phyloP scores from a whole-genome alignment of 108 stramenopile genomes.

The Mediolabrus comicus region DNA sequence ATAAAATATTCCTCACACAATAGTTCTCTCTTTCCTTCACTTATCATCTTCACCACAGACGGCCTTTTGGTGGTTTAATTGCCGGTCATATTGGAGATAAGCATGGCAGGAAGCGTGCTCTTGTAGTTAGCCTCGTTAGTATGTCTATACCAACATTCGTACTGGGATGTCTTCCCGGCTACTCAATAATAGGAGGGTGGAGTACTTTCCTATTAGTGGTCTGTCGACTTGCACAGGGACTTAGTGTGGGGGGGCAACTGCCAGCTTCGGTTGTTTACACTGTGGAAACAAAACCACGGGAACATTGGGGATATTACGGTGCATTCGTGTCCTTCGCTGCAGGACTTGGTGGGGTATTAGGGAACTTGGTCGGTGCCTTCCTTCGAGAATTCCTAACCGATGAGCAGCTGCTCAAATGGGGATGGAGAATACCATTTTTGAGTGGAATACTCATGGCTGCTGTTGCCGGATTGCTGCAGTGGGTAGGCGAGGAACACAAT shows the following conservation, averaged over 20 bases:
- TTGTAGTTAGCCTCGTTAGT: conserved; percentile 44
- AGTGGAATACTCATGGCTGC: conserved; percentile 61
- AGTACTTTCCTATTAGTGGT: conserved; percentile 47
- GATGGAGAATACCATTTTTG: conserved; percentile 79
- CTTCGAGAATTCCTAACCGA: conserved; percentile 56
- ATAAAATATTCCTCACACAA: too few relatives aligned
- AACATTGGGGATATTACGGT: conserved; percentile 1
- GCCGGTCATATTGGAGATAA: conserved; percentile 62
- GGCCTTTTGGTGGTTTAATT: conserved; percentile 50
- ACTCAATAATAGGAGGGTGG: conserved; percentile 41
- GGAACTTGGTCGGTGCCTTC: conserved; percentile 58
- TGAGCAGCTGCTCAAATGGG: conserved; percentile 68
- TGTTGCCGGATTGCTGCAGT: conserved; percentile 50
- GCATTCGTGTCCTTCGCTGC: conserved; percentile 29
- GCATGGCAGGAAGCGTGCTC: conserved; percentile 56
- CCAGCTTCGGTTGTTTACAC: conserved; percentile 61
- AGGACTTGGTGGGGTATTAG: conserved; percentile 55
- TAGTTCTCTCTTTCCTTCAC: conserved; percentile 51
- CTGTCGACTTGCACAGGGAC: conserved; percentile 58
- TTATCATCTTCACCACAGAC: too few relatives aligned
- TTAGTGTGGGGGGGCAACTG: conserved; percentile 63
- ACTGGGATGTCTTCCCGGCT: conserved; percentile 72
- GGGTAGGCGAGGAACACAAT: conserved; percentile 51
- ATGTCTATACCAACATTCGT: conserved; percentile 64
- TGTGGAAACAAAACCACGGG: conserved; percentile 46